A percentile compares a stretch with the other conserved stretches of the same genome.
phyloP scores from a whole-genome alignment of 345 rosid genomes.

The Pistacia atlantica region DNA sequence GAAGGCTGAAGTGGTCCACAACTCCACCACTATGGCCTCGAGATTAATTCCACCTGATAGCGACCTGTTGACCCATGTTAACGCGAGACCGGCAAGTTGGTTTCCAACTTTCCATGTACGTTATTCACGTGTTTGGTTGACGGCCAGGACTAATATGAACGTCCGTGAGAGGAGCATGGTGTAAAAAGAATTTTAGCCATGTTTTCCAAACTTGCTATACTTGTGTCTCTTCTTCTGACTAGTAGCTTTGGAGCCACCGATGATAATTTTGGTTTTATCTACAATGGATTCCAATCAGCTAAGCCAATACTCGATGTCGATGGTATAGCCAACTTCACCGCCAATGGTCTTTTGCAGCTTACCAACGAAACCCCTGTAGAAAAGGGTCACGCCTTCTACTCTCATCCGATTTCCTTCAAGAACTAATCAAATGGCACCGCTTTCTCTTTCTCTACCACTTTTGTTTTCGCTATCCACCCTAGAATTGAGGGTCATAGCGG shows the following conservation, averaged over 20 bases:
- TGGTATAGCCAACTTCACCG: constrained; percentile 33
- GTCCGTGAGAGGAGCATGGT: neutral
- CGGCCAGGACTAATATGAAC: too few relatives aligned
- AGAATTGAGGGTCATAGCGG: constrained; percentile 26
- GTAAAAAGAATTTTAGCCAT: neutral
- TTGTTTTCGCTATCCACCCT: constrained; percentile 59
- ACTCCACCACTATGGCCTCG: too few relatives aligned
- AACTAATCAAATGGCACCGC: constrained; percentile 32
- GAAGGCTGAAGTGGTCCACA: too few relatives aligned
- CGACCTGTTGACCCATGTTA: too few relatives aligned
- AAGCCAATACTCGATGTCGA: constrained; percentile 37
- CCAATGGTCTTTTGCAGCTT: constrained; percentile 44
- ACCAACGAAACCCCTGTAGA: constrained; percentile 38
- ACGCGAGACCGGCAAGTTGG: too few relatives aligned
- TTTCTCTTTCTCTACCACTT: constrained; percentile 54
- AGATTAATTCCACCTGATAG: too few relatives aligned
- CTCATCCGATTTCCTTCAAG: constrained; percentile 34
- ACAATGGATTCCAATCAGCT: constrained; percentile 35
- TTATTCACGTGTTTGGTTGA: too few relatives aligned
- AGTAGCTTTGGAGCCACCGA: constrained; percentile 9
- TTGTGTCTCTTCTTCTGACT: neutral
- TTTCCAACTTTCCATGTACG: too few relatives aligned
- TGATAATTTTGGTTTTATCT: constrained; percentile 22
- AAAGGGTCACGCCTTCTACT: constrained; percentile 54
- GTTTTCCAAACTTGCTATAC: constrained; percentile 18